Conservation (phyloP, 2,329 filamentous ascomycete genomes). For the Diaporthe sp. region DNA sequence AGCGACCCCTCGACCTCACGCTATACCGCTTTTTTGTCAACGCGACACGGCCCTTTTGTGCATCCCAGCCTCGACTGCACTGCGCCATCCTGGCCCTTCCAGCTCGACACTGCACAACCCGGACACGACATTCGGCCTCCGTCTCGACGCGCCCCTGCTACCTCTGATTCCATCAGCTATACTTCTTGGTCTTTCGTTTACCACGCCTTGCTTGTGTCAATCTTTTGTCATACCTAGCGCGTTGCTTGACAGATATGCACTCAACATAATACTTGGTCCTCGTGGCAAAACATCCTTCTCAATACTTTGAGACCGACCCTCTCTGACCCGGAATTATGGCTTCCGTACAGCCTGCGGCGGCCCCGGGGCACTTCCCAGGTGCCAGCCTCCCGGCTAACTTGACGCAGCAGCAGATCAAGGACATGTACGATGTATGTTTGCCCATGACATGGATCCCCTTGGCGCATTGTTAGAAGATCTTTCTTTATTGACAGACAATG, state of each 20-base stretch:
- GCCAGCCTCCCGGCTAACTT: constrained; percentile 73
- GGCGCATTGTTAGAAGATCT: not conserved
- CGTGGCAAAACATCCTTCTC: constrained; percentile 44
- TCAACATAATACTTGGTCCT: constrained; percentile 47
- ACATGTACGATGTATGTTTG: constrained; percentile 74
- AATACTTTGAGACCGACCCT: constrained; percentile 41
- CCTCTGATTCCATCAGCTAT: constrained; percentile 30
- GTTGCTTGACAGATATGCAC: constrained; percentile 54
- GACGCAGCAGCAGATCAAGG: constrained; percentile 83
- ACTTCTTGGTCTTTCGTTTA: constrained; percentile 25
- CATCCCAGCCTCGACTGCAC: constrained; percentile 23
- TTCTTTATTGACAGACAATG: constrained; percentile 51
- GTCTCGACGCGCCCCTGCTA: constrained; percentile 38
- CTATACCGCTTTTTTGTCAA: constrained; percentile 7
- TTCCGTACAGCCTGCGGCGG: constrained; percentile 78
- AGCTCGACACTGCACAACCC: constrained; percentile 21
- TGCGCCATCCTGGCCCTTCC: constrained; percentile 7
- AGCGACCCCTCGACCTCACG: constrained; percentile 23
- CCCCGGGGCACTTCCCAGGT: constrained; percentile 77
- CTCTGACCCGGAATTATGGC: constrained; percentile 72
- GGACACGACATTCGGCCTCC: constrained; percentile 34
- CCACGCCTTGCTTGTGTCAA: constrained; percentile 19
- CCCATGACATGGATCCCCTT: constrained; percentile 3
- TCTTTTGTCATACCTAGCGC: constrained; percentile 19
- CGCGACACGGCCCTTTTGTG: constrained; percentile 32